Evolutionary conservation across 2,329 filamentous ascomycete genomes (phyloP).

Genomic region (Botrytis byssoidea): DNA sequence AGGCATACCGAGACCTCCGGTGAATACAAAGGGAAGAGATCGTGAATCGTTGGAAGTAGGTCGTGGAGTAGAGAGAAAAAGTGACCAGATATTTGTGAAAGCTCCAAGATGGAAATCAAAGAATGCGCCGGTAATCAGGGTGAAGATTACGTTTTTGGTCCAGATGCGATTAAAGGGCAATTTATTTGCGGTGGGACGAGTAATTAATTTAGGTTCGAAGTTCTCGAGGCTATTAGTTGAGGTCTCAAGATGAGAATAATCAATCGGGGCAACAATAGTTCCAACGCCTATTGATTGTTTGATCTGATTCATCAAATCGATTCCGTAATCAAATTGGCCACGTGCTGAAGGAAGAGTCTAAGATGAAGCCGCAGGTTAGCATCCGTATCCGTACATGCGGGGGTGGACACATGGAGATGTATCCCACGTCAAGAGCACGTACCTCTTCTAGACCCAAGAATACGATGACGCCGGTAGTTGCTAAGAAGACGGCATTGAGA

Average conservation of each 20-base stretch:
- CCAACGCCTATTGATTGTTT: slow-evolving; percentile 15
- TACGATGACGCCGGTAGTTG: slow-evolving; percentile 36
- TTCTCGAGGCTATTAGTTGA: neutral
- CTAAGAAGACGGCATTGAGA: slow-evolving; percentile 39
- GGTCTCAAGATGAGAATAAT: slow-evolving; percentile 25
- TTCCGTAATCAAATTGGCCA: slow-evolving; percentile 17
- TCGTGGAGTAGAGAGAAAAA: slow-evolving; percentile 58
- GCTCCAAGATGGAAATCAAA: slow-evolving; percentile 40
- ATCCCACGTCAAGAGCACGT: slow-evolving; percentile 4
- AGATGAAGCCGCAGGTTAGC: neutral
- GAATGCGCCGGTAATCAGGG: slow-evolving; percentile 54
- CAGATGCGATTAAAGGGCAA: slow-evolving; percentile 28
- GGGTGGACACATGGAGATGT: neutral
- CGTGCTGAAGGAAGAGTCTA: slow-evolving; percentile 19
- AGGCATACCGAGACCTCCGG: slow-evolving; percentile 66
- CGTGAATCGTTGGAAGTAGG: slow-evolving; percentile 33
- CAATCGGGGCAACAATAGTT: slow-evolving; percentile 13
- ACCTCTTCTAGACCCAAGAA: slow-evolving; percentile 39
- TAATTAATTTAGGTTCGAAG: slow-evolving; percentile 12
- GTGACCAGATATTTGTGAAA: slow-evolving; percentile 58
- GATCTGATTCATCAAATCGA: slow-evolving; percentile 13
- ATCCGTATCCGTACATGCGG: neutral
- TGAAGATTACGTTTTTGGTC: slow-evolving; percentile 39
- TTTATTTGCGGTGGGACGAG: slow-evolving; percentile 9
- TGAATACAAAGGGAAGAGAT: slow-evolving; percentile 44